Conservation (phyloP, 2,329 filamentous ascomycete genomes). For the Colletotrichum trifolii region DNA sequence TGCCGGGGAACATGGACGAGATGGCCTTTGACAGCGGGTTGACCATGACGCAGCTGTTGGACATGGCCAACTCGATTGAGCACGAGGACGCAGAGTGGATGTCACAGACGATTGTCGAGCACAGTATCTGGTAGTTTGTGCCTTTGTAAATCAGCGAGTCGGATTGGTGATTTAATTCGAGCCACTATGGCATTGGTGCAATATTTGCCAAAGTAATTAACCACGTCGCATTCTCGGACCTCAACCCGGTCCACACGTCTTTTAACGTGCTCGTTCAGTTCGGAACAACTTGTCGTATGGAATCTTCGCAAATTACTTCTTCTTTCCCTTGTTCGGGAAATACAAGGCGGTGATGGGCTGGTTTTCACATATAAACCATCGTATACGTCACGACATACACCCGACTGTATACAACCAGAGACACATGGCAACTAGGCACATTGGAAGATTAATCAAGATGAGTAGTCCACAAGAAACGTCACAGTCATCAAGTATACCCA, state of each 20-base stretch:
- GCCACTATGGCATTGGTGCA: too few relatives aligned
- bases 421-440: background rate
- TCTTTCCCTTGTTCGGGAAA: too few relatives aligned
- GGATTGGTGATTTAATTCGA: background rate
- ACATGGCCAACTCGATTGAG: slow-evolving; percentile 60
- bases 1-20: slow-evolving; percentile 38
- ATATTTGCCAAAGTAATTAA: too few relatives aligned
- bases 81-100: slow-evolving; percentile 57
- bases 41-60: slow-evolving; percentile 58
- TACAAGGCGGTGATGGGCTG: too few relatives aligned
- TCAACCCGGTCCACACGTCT: too few relatives aligned
- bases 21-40: slow-evolving; percentile 48
- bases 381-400: too few relatives aligned
- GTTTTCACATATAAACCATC: too few relatives aligned
- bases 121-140: slow-evolving; percentile 51
- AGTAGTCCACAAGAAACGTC: background rate
- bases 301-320: too few relatives aligned
- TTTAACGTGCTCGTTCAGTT: too few relatives aligned
- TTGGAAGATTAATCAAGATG: too few relatives aligned
- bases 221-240: too few relatives aligned
- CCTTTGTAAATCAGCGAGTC: background rate
- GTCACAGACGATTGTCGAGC: slow-evolving; percentile 57
- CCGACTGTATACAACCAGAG: background rate
- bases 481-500: background rate
- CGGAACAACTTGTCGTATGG: too few relatives aligned